These are phyloP conservation scores for Mortierella sp. DNA, from an alignment of 371 early-diverging fungal species.

Conservation along the genomic window DNA sequence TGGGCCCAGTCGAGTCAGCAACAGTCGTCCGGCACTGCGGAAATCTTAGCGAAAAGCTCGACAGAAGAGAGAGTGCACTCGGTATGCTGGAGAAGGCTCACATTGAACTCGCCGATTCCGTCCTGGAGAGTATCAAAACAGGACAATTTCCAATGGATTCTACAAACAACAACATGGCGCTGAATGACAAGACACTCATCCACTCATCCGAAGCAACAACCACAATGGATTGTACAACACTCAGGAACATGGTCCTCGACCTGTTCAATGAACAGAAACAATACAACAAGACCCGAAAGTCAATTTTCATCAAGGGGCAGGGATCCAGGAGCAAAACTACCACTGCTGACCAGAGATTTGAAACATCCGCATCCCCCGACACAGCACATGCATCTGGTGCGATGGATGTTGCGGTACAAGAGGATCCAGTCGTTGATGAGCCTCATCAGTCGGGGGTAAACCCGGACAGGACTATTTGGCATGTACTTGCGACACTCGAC, in stretches of 20 bases:
- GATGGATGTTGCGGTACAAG: background rate
- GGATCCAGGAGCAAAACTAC: background rate
- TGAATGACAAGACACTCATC: background rate
- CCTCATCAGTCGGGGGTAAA: no score
- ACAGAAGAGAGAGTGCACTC: conserved; percentile 54
- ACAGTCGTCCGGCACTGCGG: conserved; percentile 57
- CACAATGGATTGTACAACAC: conserved; percentile 5
- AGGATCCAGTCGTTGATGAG: background rate
- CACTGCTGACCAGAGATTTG: background rate
- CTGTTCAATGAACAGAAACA: conserved; percentile 27
- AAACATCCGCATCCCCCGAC: background rate
- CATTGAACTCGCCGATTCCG: conserved; percentile 54
- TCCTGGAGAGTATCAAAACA: conserved; percentile 43
- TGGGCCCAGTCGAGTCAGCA: conserved; percentile 60
- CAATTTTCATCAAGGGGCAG: conserved; percentile 32
- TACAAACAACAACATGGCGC: background rate
- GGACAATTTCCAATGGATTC: conserved; percentile 1
- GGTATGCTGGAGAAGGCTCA: conserved; percentile 57
- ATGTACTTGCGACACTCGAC: conserved; percentile 23
- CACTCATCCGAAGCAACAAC: background rate
- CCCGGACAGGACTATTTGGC: conserved; percentile 29
- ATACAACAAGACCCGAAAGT: conserved; percentile 33
- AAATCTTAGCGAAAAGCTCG: conserved; percentile 46
- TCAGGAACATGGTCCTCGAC: conserved; percentile 17
- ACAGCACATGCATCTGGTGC: background rate